Base-by-base conservation (phyloP, 768 basidiomycete species). In the Lentinula boryana region DNA sequence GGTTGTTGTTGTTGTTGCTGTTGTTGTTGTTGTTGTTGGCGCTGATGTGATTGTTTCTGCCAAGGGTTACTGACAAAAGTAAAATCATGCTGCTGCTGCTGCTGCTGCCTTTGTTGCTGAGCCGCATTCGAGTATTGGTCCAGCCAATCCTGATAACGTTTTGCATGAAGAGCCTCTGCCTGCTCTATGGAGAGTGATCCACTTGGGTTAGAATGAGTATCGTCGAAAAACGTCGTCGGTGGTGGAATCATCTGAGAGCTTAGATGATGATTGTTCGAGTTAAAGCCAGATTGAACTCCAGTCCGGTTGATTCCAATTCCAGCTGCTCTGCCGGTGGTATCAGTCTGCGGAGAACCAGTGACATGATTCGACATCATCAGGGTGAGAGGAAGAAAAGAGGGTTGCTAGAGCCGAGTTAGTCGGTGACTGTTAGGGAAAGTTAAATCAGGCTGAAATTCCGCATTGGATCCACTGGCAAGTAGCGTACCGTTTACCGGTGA, bases 11-110 rank as follows among this genome's bases (percentile, higher is more conserved):
- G 53, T 4, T 21, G 36, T 36, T 56, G 55, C 9, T 40, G 36
- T 36, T 40, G 54, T 4, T 21, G 36, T 36, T 56, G 55, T 10
- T 40, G 36, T 36, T 40, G 54, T 9, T 35, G 55, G 21, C 40
- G 55, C 12, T 56, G 55, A 36, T 41, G 55, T 4, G 23, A 23
- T 23, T 54, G 53, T 13, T 38, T 13, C 6, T 56, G 38, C 54
- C 55, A 56, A 5, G 55, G 23, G 32, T 56, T 36, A 56, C 38
- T 56, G 55, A n/a, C 41, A 56, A 56, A 56, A 44, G 55, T 56
- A 13, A 56, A 56, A 16, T 43, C 55, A 56, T 40, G 55, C 4
- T 40, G 38, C 1, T 56, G 55, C 12, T 56, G 55, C 15, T 36
- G 15, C 16, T 40, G 55, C n/a, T 38, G 27, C 27, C 27, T 27